These are phyloP conservation scores for Xylariales sp. DNA, from an alignment of 2,329 filamentous ascomycete species.

Conservation along the genomic window DNA sequence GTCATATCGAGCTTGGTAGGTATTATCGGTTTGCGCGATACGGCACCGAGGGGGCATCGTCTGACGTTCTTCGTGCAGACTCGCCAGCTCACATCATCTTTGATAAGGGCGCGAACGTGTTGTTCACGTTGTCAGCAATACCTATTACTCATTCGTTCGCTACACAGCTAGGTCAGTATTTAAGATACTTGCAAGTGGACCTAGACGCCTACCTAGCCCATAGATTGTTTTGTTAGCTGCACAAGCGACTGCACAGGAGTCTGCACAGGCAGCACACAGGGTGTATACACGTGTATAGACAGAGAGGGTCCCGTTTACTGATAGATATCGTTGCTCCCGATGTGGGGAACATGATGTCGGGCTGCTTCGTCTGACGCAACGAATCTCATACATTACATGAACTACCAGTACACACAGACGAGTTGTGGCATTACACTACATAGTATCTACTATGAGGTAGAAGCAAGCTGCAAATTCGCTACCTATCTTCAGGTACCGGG, in stretches of 20 bases:
- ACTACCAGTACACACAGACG: too few relatives aligned
- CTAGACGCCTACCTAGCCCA: too few relatives aligned
- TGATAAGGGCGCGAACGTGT: background rate
- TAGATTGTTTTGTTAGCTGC: background rate
- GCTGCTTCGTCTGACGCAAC: slow-evolving; percentile 2
- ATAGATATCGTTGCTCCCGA: slow-evolving; percentile 1
- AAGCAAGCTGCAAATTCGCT: too few relatives aligned
- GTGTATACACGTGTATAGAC: background rate
- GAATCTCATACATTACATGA: background rate
- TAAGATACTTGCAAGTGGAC: background rate
- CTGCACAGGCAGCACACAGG: too few relatives aligned
- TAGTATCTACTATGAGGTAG: too few relatives aligned
- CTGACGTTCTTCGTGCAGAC: background rate
- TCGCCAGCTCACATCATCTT: background rate
- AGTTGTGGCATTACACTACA: too few relatives aligned
- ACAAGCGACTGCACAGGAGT: too few relatives aligned
- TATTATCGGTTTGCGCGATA: slow-evolving; percentile 24
- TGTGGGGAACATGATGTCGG: background rate
- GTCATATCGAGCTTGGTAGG: slow-evolving; percentile 4
- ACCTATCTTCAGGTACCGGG: too few relatives aligned
- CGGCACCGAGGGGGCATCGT: slow-evolving; percentile 1
- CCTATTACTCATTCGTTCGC: slow-evolving; percentile 9
- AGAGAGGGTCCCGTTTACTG: background rate
- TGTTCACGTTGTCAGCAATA: slow-evolving; percentile 13
- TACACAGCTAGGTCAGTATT: too few relatives aligned